Evolutionary conservation across 371 early-diverging fungal genomes (phyloP).

Genomic region (Mortierella sp.): DNA sequence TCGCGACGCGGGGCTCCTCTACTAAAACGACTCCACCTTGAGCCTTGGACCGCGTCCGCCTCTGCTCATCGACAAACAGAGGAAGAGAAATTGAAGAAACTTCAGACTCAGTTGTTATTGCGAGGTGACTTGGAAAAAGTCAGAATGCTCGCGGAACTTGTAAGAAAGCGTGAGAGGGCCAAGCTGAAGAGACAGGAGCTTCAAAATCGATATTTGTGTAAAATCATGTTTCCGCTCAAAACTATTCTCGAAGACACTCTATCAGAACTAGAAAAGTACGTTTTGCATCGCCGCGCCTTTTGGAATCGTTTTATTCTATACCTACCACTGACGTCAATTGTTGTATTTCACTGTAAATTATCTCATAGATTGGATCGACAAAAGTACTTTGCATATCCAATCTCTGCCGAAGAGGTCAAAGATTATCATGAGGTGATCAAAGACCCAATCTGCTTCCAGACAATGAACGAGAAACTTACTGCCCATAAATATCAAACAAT

Average conservation of each 20-base stretch:
- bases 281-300: background rate
- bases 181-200: slow-evolving; percentile 71
- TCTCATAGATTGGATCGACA: slow-evolving; percentile 59
- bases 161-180: slow-evolving; percentile 88
- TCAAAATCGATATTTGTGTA: slow-evolving; percentile 78
- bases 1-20: slow-evolving; percentile 91
- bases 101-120: slow-evolving; percentile 61
- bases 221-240: slow-evolving; percentile 80
- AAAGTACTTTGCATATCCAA: slow-evolving; percentile 73
- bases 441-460: slow-evolving; percentile 57
- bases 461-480: slow-evolving; percentile 38
- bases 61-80: slow-evolving; percentile 86
- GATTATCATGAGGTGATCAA: slow-evolving; percentile 84
- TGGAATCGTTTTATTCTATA: background rate
- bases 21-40: slow-evolving; percentile 94
- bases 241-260: slow-evolving; percentile 72
- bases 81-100: slow-evolving; percentile 71
- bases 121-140: slow-evolving; percentile 90
- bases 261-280: slow-evolving; percentile 75
- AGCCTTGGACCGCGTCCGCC: slow-evolving; percentile 96
- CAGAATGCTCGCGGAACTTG: slow-evolving; percentile 87
- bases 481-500: slow-evolving; percentile 43
- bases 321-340: background rate
- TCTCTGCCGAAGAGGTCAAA: slow-evolving; percentile 81
- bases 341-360: background rate